These are phyloP conservation scores for Abrus pulchellus DNA, from an alignment of 306 rosid species.

Conservation along the genomic window DNA sequence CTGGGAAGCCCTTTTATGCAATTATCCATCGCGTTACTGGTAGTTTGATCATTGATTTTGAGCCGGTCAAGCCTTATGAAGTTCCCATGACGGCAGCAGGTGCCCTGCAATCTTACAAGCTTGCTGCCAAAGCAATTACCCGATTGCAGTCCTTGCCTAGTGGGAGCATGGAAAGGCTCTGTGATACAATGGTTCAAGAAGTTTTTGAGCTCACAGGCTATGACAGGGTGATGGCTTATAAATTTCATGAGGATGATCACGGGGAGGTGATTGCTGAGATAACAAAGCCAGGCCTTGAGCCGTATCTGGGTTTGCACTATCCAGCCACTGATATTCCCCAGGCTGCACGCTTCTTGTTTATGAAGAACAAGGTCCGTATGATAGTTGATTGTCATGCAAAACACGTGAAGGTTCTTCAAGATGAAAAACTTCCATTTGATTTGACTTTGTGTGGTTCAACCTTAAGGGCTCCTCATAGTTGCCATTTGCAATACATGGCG, in stretches of 20 bases:
- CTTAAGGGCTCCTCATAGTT: conserved; percentile 92
- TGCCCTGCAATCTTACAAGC: conserved; percentile 92
- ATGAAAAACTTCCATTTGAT: conserved; percentile 77
- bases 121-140: conserved; percentile 93
- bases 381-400: conserved; percentile 93
- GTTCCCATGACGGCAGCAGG: conserved; percentile 95
- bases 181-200: conserved; percentile 95
- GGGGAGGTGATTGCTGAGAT: conserved; percentile 94
- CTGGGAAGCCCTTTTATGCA: conserved; percentile 97
- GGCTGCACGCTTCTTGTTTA: conserved; percentile 87
- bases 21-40: conserved; percentile 85
- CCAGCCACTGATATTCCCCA: conserved; percentile 98
- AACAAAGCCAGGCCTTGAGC: conserved; percentile 83
- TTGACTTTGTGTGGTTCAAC: conserved; percentile 94
- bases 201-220: conserved; percentile 97
- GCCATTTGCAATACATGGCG: conserved; percentile 85
- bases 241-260: conserved; percentile 96
- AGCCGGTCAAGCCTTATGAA: conserved; percentile 94
- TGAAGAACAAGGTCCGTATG: conserved; percentile 94
- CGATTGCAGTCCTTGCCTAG: conserved; percentile 88
- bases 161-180: conserved; percentile 91
- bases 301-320: conserved; percentile 93
- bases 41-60: conserved; percentile 88
- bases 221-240: conserved; percentile 99
- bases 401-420: conserved; percentile 82